Conservation (phyloP, 768 basidiomycete genomes). For the Panus rudis region DNA sequence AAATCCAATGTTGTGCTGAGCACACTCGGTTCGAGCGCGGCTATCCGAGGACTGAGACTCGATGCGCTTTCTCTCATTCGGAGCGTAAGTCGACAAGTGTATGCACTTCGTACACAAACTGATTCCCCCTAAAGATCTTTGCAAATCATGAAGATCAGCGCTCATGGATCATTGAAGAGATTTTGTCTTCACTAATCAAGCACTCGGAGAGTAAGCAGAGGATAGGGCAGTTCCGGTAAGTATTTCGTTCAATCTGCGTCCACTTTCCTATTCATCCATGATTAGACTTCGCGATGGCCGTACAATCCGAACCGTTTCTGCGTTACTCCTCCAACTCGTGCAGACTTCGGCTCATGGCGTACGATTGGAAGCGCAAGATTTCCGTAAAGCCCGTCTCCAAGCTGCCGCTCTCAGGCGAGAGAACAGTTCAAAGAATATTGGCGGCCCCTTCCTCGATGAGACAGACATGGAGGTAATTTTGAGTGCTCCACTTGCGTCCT, state of each 20-base stretch:
- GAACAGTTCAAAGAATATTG: constrained; percentile 50
- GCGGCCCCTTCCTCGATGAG: constrained; percentile 57
- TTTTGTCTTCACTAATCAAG: constrained; percentile 83
- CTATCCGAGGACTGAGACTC: constrained; percentile 75
- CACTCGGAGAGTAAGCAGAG: constrained; percentile 86
- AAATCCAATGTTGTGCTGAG: constrained; percentile 52
- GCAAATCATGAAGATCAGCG: constrained; percentile 87
- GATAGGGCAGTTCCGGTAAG: constrained; percentile 82
- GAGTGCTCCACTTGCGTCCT: background rate
- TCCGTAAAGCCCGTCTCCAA: constrained; percentile 58
- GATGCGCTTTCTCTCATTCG: constrained; percentile 81
- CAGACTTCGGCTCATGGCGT: constrained; percentile 92
- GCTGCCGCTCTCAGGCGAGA: constrained; percentile 54
- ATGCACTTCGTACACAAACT: background rate
- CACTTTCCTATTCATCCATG: background rate
- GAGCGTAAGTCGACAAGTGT: constrained; percentile 47
- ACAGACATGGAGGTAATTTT: constrained; percentile 52
- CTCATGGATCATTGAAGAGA: constrained; percentile 98
- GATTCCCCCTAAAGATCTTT: constrained; percentile 57
- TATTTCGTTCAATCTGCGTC: constrained; percentile 3
- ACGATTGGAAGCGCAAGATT: constrained; percentile 55
- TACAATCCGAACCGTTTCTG: constrained; percentile 90
- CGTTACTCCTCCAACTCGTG: constrained; percentile 89
- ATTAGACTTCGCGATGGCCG: constrained; percentile 79
- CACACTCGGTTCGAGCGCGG: constrained; percentile 64